phyloP scores from a whole-genome alignment of 2,329 filamentous ascomycete species.

The Cladobotryum mycophilum region DNA sequence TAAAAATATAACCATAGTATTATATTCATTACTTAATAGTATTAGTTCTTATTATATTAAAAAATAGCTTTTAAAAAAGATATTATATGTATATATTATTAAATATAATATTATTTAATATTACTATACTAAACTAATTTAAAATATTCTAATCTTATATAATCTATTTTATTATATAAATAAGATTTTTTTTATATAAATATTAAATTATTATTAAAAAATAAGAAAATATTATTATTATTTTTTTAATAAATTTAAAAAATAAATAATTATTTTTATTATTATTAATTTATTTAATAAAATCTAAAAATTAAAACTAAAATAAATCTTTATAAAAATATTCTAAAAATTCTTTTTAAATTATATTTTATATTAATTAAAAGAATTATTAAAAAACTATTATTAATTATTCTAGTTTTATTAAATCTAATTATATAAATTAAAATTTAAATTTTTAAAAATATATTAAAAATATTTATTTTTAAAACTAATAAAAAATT shows the following conservation, averaged over 20 bases:
- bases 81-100: no score
- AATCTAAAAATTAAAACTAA: conserved; percentile 2
- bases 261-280: not conserved
- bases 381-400: no score
- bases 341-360: not conserved
- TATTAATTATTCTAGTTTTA: no score
- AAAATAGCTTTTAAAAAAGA: no score
- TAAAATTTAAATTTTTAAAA: no score
- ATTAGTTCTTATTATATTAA: no score
- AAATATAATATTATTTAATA: not conserved
- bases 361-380: no score
- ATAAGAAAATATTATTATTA: not conserved
- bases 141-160: not conserved
- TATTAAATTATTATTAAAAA: not conserved
- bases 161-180: not conserved
- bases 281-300: not conserved
- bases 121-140: not conserved
- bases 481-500: no score
- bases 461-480: no score
- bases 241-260: not conserved
- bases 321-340: not conserved
- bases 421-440: no score
- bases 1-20: no score
- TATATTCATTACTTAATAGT: no score
- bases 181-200: not conserved